A percentile compares a stretch with the other conserved stretches of the same genome.
Conservation (phyloP, 331 rosid species). For the Cucumis variabilis region DNA sequence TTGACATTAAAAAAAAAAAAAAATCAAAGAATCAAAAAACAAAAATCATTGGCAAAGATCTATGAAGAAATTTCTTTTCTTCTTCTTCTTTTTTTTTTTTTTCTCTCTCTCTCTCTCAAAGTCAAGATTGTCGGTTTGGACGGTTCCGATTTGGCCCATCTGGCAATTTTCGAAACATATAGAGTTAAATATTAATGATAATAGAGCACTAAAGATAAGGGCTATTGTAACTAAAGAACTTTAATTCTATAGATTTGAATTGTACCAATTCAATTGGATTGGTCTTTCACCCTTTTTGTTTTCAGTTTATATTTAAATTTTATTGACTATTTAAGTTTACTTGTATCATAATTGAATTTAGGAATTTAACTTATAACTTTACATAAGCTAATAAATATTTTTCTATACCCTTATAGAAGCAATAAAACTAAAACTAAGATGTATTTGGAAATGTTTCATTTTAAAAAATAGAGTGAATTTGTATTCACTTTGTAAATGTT, state of each 20-base stretch:
- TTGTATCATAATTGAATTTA: too few relatives aligned
- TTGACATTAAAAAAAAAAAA: background rate
- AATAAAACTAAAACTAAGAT: too few relatives aligned
- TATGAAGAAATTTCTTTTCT: background rate
- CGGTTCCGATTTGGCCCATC: background rate
- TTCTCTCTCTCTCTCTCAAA: background rate
- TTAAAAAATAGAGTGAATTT: too few relatives aligned
- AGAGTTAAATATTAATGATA: background rate
- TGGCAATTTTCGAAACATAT: background rate
- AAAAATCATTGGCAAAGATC: background rate
- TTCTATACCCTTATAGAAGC: too few relatives aligned
- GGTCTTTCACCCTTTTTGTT: background rate
- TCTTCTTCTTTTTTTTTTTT: too few relatives aligned
- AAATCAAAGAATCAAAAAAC: background rate
- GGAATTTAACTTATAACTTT: too few relatives aligned
- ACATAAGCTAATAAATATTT: too few relatives aligned
- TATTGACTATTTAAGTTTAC: too few relatives aligned
- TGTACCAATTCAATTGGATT: background rate
- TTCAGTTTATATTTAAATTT: too few relatives aligned
- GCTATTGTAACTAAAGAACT: background rate
- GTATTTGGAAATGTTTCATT: too few relatives aligned
- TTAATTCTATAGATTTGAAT: background rate
- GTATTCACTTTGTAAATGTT: too few relatives aligned
- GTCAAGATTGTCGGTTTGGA: conserved; percentile 26
- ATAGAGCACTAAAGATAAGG: background rate